A percentile compares a stretch with the other conserved stretches of the same genome.
Conservation (phyloP, 306 rosid genomes). For the Begonia masoniana region DNA sequence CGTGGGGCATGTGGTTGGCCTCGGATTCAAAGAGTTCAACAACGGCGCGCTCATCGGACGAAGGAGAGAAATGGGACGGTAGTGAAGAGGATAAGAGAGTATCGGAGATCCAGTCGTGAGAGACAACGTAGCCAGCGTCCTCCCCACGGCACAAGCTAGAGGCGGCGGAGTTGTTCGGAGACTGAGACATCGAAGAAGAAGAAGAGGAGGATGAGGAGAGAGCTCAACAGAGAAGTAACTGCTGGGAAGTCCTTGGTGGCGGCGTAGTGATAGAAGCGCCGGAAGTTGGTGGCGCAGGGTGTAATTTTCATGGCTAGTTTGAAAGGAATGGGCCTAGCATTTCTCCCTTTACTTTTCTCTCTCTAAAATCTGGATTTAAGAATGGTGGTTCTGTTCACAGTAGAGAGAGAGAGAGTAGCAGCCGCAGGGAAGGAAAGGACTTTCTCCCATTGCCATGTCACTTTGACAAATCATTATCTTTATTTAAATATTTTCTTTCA, state of each 20-base stretch:
- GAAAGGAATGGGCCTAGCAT: too few relatives aligned
- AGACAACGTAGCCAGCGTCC: constrained; percentile 6
- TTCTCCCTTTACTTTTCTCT: too few relatives aligned
- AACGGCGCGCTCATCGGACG: constrained; percentile 10
- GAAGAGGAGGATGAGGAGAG: neutral
- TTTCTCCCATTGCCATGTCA: too few relatives aligned
- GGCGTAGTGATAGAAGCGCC: constrained; percentile 1
- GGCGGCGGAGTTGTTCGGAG: constrained; percentile 10
- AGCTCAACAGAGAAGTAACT: neutral
- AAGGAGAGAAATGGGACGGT: neutral
- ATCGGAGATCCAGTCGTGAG: constrained; percentile 8
- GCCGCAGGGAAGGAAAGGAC: neutral
- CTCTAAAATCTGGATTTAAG: too few relatives aligned
- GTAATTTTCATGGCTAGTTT: too few relatives aligned
- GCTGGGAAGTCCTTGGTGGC: constrained; percentile 12
- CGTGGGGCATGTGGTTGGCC: constrained; percentile 18
- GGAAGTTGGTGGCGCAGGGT: neutral
- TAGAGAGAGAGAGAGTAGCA: too few relatives aligned
- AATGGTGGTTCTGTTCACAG: too few relatives aligned
- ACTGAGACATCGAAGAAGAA: constrained; percentile 10
- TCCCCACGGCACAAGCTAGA: constrained; percentile 17
- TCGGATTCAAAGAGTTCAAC: constrained; percentile 19
- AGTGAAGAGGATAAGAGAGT: neutral
- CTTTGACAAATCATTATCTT: too few relatives aligned
- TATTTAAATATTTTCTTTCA: too few relatives aligned